Percentiles rank a stretch among this genome's conserved stretches.
phyloP scores from a whole-genome alignment of 2,329 filamentous ascomycete species.

The Colletotrichum filicis region DNA sequence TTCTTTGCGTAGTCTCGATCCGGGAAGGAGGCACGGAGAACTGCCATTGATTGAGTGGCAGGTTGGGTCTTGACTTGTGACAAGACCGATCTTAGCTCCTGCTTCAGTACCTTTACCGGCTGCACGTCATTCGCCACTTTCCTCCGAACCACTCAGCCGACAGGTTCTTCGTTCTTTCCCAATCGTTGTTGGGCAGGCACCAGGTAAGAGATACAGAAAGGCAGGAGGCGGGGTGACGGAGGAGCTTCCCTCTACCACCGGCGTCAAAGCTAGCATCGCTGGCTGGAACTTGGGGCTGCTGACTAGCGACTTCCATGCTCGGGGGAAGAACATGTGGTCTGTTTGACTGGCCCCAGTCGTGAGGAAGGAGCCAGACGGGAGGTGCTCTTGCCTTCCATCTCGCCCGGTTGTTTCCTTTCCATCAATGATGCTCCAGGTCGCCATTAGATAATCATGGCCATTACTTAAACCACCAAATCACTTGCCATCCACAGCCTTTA shows the following conservation, averaged over 20 bases:
- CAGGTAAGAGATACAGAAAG: background rate
- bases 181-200: background rate
- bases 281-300: background rate
- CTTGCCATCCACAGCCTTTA: background rate
- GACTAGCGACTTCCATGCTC: slow-evolving; percentile 6
- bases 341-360: slow-evolving; percentile 4
- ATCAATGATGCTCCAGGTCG: background rate
- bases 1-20: background rate
- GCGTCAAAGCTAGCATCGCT: slow-evolving; percentile 13
- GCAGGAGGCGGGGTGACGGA: background rate
- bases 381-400: background rate
- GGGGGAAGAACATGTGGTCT: slow-evolving; percentile 15
- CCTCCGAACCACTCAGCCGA: background rate
- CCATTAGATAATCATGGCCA: slow-evolving; percentile 27
- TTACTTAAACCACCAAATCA: slow-evolving; percentile 17
- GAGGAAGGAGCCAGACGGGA: background rate
- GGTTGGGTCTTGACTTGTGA: background rate
- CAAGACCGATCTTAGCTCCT: background rate
- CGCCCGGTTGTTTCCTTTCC: background rate
- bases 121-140: slow-evolving; percentile 22
- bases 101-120: background rate
- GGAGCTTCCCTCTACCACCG: slow-evolving; percentile 8
- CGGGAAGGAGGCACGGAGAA: background rate
- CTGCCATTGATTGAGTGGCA: background rate
- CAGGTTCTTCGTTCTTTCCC: background rate